Base-by-base conservation (phyloP, 768 basidiomycete genomes). In the Rubroboletus pulcherrimus region DNA sequence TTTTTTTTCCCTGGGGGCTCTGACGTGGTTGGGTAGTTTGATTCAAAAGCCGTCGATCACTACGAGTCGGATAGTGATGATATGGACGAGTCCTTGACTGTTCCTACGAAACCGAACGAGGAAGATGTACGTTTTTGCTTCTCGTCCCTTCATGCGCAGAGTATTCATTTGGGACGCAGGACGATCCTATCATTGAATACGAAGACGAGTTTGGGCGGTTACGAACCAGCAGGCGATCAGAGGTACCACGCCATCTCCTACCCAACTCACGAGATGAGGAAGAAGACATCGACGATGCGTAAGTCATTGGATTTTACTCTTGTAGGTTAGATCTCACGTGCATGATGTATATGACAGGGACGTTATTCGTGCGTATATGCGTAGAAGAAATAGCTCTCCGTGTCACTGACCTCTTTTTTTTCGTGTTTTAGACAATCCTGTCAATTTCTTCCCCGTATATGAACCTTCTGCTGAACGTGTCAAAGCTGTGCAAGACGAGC, bases 161-260 rank as follows among this genome's bases (percentile, higher is more conserved):
- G 6, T 31, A 6, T 38, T 69, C 2, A 58, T 51, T 44, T 29
- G 46, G 29, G 52, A 9, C 14, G 2, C 49, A 90, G 84, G 78
- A 84, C 53, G 91, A 93, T 61, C 89, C 90, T 11, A 73, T 92
- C 31, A 77, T 93, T 6, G 92, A 93, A 68, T 93, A 92, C 56
- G 84, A 87, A 66, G 92, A 94, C 60, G 92, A 93, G 65, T 91
- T 91, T 65, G 91, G 91, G 35, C 83, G 92, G n/a, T 62, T 82
- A 38, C 77, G 90, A 56, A 88, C 81, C 1, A 82, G 80, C 17
- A 79, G 77, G 49, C 80, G 81, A 10, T 93, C 91, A 12, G 89
- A 93, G 64, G 80, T 93, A 1, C 91, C 92, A 39, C 79, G 89
- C 35, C 74, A 88, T 56, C 73, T 90, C 9, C 65, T 82, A 6